A percentile compares a stretch with the other conserved stretches of the same genome.
These are phyloP conservation scores for Aspergillus ostianus DNA, from an alignment of 495 filamentous ascomycete genomes.

Conservation along the genomic window DNA sequence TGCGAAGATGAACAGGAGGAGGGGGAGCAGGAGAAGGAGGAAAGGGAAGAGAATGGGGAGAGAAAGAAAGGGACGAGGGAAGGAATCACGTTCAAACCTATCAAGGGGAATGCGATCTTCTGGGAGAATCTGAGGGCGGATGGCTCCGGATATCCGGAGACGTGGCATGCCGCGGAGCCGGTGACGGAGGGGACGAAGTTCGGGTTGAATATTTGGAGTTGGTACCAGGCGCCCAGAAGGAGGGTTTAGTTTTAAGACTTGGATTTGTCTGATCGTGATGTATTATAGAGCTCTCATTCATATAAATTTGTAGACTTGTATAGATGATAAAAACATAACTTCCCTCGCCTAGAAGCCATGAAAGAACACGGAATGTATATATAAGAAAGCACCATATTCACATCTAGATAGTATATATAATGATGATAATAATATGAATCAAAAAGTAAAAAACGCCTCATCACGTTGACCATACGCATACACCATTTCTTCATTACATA, in stretches of 20 bases:
- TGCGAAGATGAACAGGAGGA: conserved; percentile 49
- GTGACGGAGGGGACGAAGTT: conserved; percentile 68
- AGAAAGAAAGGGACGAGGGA: conserved; percentile 23
- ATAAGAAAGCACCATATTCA: not conserved
- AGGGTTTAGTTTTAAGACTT: conserved; percentile 8
- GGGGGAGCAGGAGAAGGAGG: not conserved
- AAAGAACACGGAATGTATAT: not conserved
- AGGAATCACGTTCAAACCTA: conserved; percentile 65
- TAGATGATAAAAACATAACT: not conserved
- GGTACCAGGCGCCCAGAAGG: conserved; percentile 41
- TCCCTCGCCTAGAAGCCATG: not conserved
- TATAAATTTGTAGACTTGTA: not conserved
- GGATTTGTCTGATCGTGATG: not conserved
- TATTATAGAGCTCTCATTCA: conserved; percentile 5
- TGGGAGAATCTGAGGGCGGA: conserved; percentile 69
- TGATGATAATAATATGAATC: not conserved
- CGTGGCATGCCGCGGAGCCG: conserved; percentile 68
- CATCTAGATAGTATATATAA: not conserved
- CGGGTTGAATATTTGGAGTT: conserved; percentile 79
- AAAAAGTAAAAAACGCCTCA: not conserved
- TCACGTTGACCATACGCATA: not conserved
- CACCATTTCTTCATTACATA: conserved; percentile 5
- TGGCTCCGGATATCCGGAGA: conserved; percentile 62
- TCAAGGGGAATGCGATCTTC: conserved; percentile 70
- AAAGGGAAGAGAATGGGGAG: not conserved